Base-by-base conservation (phyloP, 2,329 filamentous ascomycete genomes). In the Coniochaeta hoffmannii region DNA sequence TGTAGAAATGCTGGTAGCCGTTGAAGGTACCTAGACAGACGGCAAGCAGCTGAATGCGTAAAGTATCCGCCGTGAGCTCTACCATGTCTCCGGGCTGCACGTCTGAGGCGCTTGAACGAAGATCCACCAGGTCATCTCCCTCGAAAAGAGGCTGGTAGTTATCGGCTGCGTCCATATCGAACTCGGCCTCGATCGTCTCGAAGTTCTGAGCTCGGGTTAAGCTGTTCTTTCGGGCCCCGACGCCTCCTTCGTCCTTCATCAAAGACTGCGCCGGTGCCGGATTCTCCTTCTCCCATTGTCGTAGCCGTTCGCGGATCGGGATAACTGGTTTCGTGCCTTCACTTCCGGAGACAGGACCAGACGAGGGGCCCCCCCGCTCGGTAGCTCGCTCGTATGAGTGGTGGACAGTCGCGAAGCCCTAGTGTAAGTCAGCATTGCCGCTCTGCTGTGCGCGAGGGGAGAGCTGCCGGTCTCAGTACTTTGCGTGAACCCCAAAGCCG, bases 1-100 rank as follows among this genome's bases (percentile, higher is more conserved):
- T 75, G 64, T 82, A 83, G 63, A 78, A 82, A 63, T 83, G 79
- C 60, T 81, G 71, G 41, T 75, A 69, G 17, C 74, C 74, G 36
- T 77, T 73, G 59, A 79, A 73, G 54, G 69, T 73, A 14, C 80
- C 80, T 8, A 85, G 68, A 59, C 77, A 81, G 46, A 85, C 64
- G 12, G 74, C 81, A 46, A 84, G 69, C 15, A 80, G 59, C 4
- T 76, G 75, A 19, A 75, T 67, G 26, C 77, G 61, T 59, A 46
- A 64, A 57, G 28, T 63, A 57, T 3, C 61, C 58, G 36, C 58
- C 57, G 52, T 46, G 10, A 53, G 31, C 61, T 82, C 79, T 24
- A 83, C 69, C 46, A 83, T 65, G 59, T 82, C 79, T 41, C 80
- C 80, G 2, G 76, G 62, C 53, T 62, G 59, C 51, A 72, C 63